Evolutionary conservation across 305 asterid genomes (phyloP).

Genomic region (Fraxinus xanthoxyloides): DNA sequence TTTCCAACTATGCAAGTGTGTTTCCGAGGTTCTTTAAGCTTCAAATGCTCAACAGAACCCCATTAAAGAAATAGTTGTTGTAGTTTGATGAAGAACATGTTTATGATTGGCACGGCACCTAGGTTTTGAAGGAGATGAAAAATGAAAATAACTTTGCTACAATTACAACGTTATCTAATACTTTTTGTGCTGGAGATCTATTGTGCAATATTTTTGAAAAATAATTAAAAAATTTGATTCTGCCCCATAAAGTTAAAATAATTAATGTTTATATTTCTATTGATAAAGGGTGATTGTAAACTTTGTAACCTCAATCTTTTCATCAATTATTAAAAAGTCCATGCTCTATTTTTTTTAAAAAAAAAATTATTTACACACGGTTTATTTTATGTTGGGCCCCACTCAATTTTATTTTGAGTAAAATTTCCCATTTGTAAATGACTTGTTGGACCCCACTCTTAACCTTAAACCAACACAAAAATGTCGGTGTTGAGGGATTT

Average conservation of each 20-base stretch:
- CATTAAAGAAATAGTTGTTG: background rate
- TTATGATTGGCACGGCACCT: background rate
- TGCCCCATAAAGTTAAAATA: background rate
- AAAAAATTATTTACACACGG: background rate
- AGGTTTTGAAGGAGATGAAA: background rate
- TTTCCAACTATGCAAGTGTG: slow-evolving; percentile 54
- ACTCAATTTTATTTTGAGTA: background rate
- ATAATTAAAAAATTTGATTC: background rate
- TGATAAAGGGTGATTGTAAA: background rate
- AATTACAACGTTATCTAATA: background rate
- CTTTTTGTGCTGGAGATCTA: background rate
- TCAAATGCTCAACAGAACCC: slow-evolving; percentile 5
- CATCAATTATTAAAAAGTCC: background rate
- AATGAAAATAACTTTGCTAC: background rate
- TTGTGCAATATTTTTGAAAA: background rate
- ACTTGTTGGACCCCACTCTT: background rate
- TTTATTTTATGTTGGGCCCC: background rate
- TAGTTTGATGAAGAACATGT: background rate
- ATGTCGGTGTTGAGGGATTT: background rate
- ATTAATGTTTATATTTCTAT: background rate
- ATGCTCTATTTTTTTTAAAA: background rate
- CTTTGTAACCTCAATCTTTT: background rate
- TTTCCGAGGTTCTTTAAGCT: slow-evolving; percentile 49
- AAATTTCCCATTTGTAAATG: background rate
- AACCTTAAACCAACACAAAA: background rate